Conservation (phyloP, 2,329 filamentous ascomycete genomes). For the Pezicula rhizophila region DNA sequence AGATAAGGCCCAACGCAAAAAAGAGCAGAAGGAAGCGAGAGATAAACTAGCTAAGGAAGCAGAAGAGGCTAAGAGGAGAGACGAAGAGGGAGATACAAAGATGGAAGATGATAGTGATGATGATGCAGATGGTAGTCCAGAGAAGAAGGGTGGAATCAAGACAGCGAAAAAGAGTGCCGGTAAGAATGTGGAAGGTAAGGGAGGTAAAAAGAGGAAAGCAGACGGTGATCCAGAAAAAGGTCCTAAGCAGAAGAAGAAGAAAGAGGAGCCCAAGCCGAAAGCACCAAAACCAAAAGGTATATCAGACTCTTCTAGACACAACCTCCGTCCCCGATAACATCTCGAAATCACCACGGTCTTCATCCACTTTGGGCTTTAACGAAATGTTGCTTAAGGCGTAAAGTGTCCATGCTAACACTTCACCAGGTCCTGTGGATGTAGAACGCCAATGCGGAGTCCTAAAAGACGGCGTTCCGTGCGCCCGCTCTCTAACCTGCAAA, state of each 20-base stretch:
- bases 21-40: slow-evolving; percentile 28
- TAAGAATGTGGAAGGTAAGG: slow-evolving; percentile 57
- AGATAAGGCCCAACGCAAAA: slow-evolving; percentile 28
- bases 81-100: slow-evolving; percentile 27
- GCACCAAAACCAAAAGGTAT: slow-evolving; percentile 74
- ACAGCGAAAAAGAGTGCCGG: slow-evolving; percentile 58
- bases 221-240: slow-evolving; percentile 73
- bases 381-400: neutral
- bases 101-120: slow-evolving; percentile 37
- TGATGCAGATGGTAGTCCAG: slow-evolving; percentile 32
- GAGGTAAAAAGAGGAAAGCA: slow-evolving; percentile 74
- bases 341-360: neutral
- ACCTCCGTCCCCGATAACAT: neutral
- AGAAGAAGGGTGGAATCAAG: slow-evolving; percentile 34
- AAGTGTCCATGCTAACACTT: neutral
- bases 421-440: slow-evolving; percentile 75
- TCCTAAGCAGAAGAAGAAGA: slow-evolving; percentile 88
- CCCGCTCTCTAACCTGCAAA: slow-evolving; percentile 86
- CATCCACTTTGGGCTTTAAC: neutral
- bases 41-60: slow-evolving; percentile 38
- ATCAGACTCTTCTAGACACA: neutral
- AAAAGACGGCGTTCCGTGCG: slow-evolving; percentile 81
- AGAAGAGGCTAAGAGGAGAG: slow-evolving; percentile 22
- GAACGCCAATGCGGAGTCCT: slow-evolving; percentile 89
- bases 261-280: slow-evolving; percentile 83